phyloP scores from a whole-genome alignment of 768 basidiomycete species.

The Lentinula raphanica region DNA sequence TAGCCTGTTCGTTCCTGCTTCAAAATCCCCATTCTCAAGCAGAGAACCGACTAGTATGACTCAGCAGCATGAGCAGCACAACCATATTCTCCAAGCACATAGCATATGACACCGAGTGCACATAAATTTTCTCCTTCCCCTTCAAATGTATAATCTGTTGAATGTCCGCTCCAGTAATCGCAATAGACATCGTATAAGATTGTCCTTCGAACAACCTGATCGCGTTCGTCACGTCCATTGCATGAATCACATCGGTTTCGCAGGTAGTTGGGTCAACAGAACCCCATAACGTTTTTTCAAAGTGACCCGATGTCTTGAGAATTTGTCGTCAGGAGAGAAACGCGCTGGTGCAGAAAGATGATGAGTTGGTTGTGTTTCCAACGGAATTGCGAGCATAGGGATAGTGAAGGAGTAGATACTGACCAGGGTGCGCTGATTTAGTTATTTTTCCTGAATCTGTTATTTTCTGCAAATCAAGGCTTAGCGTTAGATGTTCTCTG shows the following conservation, averaged over 20 bases:
- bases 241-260: slow-evolving; percentile 65
- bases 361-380: too few species aligned
- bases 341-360: slow-evolving; percentile 55
- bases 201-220: not conserved
- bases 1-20: too few species aligned
- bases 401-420: slow-evolving; percentile 15
- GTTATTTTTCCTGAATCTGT: slow-evolving; percentile 79
- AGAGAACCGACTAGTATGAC: too few species aligned
- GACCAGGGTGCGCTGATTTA: slow-evolving; percentile 96
- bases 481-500: not conserved
- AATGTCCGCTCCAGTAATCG: not conserved
- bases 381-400: too few species aligned
- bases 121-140: not conserved
- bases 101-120: not conserved
- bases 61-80: too few species aligned
- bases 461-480: slow-evolving; percentile 57
- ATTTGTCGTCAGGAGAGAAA: slow-evolving; percentile 99
- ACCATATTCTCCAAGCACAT: too few species aligned
- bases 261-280: slow-evolving; percentile 84
- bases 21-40: too few species aligned
- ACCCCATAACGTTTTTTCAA: slow-evolving; percentile 92
- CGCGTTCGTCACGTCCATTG: not conserved
- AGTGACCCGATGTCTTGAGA: slow-evolving; percentile 94
- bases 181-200: not conserved
- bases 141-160: too few species aligned